Percentiles rank a stretch among this genome's conserved stretches.
These are phyloP conservation scores for Monosporozyma siamensis DNA, from an alignment of 805 yeast species.

Conservation along the genomic window DNA sequence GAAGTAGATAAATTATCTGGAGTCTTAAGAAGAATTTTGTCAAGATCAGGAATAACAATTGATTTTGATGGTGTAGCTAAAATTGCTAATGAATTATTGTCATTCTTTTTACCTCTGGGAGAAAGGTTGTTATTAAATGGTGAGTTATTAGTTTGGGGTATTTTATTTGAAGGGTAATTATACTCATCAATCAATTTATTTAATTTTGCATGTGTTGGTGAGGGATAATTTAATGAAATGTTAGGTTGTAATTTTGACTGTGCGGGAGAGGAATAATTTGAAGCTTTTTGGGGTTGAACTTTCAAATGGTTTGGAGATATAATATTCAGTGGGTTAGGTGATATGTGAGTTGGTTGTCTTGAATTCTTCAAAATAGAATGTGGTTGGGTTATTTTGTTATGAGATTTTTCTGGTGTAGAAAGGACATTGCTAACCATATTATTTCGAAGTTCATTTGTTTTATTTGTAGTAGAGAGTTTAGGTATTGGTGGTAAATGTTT, in stretches of 20 bases:
- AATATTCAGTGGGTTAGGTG: neutral
- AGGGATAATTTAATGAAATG: neutral
- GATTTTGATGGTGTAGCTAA: slow-evolving; percentile 23
- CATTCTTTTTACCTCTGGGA: neutral
- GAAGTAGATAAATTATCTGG: slow-evolving; percentile 7
- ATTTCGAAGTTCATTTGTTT: too few species aligned
- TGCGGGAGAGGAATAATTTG: too few species aligned
- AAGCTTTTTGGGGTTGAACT: too few species aligned
- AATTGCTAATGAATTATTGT: slow-evolving; percentile 15
- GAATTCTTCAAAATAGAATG: neutral
- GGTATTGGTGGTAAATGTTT: neutral
- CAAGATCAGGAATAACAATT: slow-evolving; percentile 23
- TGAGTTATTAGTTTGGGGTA: neutral
- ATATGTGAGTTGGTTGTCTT: neutral
- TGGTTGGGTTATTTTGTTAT: neutral
- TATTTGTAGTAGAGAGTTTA: too few species aligned
- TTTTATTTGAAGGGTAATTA: neutral
- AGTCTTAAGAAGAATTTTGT: slow-evolving; percentile 8
- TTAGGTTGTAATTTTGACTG: neutral
- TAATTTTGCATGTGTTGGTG: neutral
- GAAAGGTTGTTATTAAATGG: neutral
- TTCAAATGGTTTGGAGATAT: neutral
- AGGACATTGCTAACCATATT: neutral
- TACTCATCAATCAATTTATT: neutral
- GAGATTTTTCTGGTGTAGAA: neutral